Evolutionary conservation across 768 basidiomycete species (phyloP).

Genomic region (Tricholoma saponaceum): DNA sequence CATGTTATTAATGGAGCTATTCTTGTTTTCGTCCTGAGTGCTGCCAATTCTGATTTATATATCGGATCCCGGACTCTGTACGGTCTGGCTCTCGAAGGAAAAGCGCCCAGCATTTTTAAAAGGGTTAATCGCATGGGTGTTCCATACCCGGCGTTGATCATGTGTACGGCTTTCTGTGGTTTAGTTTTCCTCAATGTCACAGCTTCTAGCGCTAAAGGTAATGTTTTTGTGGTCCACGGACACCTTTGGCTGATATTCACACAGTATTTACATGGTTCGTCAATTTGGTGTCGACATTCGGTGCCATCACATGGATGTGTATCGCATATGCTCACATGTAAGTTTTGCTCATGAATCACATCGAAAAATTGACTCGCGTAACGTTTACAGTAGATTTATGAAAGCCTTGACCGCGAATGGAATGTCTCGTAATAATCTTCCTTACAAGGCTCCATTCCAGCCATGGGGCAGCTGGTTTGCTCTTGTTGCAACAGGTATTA

Average conservation of each 20-base stretch:
- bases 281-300: slow-evolving; percentile 44
- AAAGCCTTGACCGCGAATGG: slow-evolving; percentile 38
- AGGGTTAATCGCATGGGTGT: slow-evolving; percentile 43
- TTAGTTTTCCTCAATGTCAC: slow-evolving; percentile 58
- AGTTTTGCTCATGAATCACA: slow-evolving; percentile 12
- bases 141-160: slow-evolving; percentile 46
- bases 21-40: slow-evolving; percentile 61
- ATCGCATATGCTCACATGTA: slow-evolving; percentile 62
- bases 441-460: slow-evolving; percentile 58
- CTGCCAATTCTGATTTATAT: slow-evolving; percentile 62
- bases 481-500: slow-evolving; percentile 44
- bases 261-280: slow-evolving; percentile 49
- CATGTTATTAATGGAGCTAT: slow-evolving; percentile 65
- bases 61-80: slow-evolving; percentile 47
- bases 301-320: slow-evolving; percentile 45
- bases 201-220: slow-evolving; percentile 48
- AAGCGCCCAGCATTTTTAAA: slow-evolving; percentile 42
- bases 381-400: slow-evolving; percentile 35
- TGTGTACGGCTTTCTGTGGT: slow-evolving; percentile 52
- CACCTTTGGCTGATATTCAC: slow-evolving; percentile 23
- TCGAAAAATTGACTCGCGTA: not conserved
- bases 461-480: slow-evolving; percentile 62
- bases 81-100: slow-evolving; percentile 45
- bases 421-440: slow-evolving; percentile 36
- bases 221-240: not conserved